Conservation (phyloP, 495 filamentous ascomycete genomes). For the Daldinia grandis region DNA sequence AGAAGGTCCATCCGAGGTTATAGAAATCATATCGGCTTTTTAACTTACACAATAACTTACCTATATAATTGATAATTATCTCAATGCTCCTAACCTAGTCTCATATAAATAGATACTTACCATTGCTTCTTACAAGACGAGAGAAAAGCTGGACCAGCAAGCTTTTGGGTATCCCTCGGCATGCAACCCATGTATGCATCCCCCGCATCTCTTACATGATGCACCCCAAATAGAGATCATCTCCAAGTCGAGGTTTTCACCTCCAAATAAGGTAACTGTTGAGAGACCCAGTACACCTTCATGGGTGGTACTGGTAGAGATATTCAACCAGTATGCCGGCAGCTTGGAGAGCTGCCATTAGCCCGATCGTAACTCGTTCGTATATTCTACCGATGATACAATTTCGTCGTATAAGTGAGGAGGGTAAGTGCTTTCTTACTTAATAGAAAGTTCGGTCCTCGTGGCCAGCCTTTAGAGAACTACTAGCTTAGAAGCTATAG, state of each 20-base stretch:
- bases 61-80: too few species aligned
- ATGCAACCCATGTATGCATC: slow-evolving; percentile 12
- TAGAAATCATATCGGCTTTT: neutral
- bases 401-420: neutral
- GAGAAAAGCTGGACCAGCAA: neutral
- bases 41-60: neutral
- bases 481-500: neutral
- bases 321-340: slow-evolving; percentile 24
- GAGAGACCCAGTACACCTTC: slow-evolving; percentile 14
- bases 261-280: slow-evolving; percentile 29
- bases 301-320: slow-evolving; percentile 10
- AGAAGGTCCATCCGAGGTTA: slow-evolving; percentile 6
- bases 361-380: neutral
- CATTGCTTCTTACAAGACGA: neutral
- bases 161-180: slow-evolving; percentile 9
- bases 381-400: neutral
- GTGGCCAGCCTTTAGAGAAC: neutral
- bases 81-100: too few species aligned
- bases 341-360: neutral
- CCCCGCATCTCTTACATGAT: slow-evolving; percentile 35
- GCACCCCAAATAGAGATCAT: slow-evolving; percentile 11
- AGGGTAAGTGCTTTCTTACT: slow-evolving; percentile 3
- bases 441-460: neutral
- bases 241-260: slow-evolving; percentile 23
- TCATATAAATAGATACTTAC: too few species aligned